Conservation (phyloP, 148 eudicot genomes). For the Fallopia convolvulus region DNA sequence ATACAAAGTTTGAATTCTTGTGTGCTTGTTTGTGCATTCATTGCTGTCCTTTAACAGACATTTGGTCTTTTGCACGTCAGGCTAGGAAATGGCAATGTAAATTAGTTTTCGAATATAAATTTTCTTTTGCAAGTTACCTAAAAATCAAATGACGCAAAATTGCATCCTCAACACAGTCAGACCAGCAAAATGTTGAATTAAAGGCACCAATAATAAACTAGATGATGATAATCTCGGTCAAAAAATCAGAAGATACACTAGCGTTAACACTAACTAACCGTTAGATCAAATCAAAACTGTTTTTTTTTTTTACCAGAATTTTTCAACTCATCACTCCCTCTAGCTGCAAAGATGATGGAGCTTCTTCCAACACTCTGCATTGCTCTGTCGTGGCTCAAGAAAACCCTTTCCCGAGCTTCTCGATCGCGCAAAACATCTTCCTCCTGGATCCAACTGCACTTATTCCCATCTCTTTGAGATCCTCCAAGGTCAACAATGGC, state of each 20-base stretch:
- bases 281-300: slow-evolving; percentile 3
- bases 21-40: no score
- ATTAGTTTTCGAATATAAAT: neutral
- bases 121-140: neutral
- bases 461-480: slow-evolving; percentile 80
- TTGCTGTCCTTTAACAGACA: no score
- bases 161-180: neutral
- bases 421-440: slow-evolving; percentile 53
- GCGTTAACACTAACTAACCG: neutral
- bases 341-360: no score
- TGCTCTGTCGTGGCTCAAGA: slow-evolving; percentile 26
- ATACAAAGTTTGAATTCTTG: no score
- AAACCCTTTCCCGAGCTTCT: slow-evolving; percentile 41
- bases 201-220: neutral
- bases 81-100: neutral
- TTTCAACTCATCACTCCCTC: neutral
- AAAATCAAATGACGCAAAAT: neutral
- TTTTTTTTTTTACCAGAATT: neutral
- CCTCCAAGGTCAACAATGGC: slow-evolving; percentile 58
- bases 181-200: neutral
- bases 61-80: neutral
- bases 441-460: slow-evolving; percentile 64
- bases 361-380: neutral
- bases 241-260: neutral
- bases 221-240: neutral